phyloP scores from a whole-genome alignment of 768 basidiomycete genomes.

The Suillus subluteus region DNA sequence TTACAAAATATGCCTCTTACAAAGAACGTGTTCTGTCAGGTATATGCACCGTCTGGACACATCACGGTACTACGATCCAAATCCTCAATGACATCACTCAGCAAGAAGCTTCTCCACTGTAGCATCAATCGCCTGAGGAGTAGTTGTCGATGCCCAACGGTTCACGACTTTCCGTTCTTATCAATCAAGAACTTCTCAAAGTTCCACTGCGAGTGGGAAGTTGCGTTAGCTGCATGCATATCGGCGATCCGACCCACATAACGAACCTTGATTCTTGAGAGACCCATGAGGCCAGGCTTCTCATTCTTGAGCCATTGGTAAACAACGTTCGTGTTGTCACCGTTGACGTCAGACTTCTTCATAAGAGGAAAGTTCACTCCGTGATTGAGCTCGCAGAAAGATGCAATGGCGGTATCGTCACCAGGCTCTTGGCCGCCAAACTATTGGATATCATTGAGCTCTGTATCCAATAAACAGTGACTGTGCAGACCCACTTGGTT shows the following conservation, averaged over 20 bases:
- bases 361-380: slow-evolving; percentile 90
- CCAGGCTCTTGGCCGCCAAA: slow-evolving; percentile 88
- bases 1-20: background rate
- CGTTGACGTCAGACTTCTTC: slow-evolving; percentile 95
- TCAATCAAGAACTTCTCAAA: slow-evolving; percentile 90
- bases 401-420: slow-evolving; percentile 71
- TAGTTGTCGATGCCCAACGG: slow-evolving; percentile 78
- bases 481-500: slow-evolving; percentile 61
- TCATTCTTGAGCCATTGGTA: slow-evolving; percentile 84
- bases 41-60: background rate
- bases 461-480: background rate
- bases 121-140: slow-evolving; percentile 63
- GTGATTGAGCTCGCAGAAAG: slow-evolving; percentile 81
- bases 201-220: slow-evolving; percentile 64
- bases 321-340: slow-evolving; percentile 79
- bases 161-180: slow-evolving; percentile 53
- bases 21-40: background rate
- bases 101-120: slow-evolving; percentile 64
- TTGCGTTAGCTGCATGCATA: slow-evolving; percentile 5
- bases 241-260: slow-evolving; percentile 36
- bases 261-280: slow-evolving; percentile 42
- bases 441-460: slow-evolving; percentile 37
- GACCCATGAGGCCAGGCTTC: slow-evolving; percentile 73
- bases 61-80: background rate
- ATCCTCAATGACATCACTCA: slow-evolving; percentile 19